Base-by-base conservation (phyloP, 2,329 filamentous ascomycete species). In the Chaetoscypha palmicola region DNA sequence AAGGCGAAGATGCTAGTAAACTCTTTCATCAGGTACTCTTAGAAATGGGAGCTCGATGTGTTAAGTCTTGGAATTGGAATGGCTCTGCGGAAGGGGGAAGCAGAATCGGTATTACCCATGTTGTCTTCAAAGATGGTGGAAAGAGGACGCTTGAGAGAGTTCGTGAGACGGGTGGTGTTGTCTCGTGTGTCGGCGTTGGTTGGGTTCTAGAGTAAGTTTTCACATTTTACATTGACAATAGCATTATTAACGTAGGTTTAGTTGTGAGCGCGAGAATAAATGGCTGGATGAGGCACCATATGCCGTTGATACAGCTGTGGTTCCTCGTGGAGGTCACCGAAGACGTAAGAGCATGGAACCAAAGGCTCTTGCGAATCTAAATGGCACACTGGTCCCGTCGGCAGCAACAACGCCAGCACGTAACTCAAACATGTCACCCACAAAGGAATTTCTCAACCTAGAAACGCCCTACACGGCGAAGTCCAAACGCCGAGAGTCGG, bases 91-190 rank as follows among this genome's bases (percentile, higher is more conserved):
- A 56, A 12, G 51, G 58, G 38, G 56, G 58, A 12, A 56, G 49
- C 38, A 83, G 79, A 60, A 69, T 87, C 47, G 84, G 82, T 4
- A 86, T 94, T 56, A 94, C 88, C 0, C 89, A 95, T 59, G 85
- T 95, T 5, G 79, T 95, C 5, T 95, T 81, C 70, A 95, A 94
- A 63, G 89, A 94, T 58, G 89, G 89, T 35, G 81, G 81, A 32
- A 81, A 83, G 58, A 73, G 82, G 20, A 94, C 88, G 1, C 66
- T 95, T 52, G 83, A 94, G 60, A 94, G 89, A 65, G 83, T 91
- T 5, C 73, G 79, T 45, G 76, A 83, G 55, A 81, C 77, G 30
- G 73, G 76, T 11, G 86, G 86, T 4, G 71, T 86, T 22, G 85
- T 95, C 28, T 81, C 86, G 55, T 94, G 88, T 65, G 87, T 95